phyloP scores from a whole-genome alignment of 164 flowering plant species.

The Vitis amurensis region DNA sequence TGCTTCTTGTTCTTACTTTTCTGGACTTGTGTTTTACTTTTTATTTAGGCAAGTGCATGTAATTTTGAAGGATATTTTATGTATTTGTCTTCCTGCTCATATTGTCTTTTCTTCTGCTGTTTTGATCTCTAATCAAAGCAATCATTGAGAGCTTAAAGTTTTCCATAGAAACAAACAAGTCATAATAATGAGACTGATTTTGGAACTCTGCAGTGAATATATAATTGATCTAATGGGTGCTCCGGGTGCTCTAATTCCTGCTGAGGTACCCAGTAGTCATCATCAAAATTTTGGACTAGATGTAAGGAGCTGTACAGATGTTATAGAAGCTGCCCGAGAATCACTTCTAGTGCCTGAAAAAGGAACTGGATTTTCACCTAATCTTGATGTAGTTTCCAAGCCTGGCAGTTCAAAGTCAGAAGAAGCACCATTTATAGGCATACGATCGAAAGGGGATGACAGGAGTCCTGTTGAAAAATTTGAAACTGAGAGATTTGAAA shows the following conservation, averaged over 20 bases:
- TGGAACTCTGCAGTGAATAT: conserved; percentile 75
- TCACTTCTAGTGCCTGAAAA: conserved; percentile 31
- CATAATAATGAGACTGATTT: conserved; percentile 10
- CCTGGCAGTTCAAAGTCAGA: conserved; percentile 23
- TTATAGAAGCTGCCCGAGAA: conserved; percentile 23
- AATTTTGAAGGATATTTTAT: neutral
- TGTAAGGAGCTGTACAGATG: conserved; percentile 31
- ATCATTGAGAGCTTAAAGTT: neutral
- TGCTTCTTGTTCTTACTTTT: neutral
- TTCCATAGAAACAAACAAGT: neutral
- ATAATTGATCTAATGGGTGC: conserved; percentile 98
- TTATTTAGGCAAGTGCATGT: neutral
- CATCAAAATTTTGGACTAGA: conserved; percentile 46
- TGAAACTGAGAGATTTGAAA: conserved; percentile 48
- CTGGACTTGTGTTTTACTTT: neutral
- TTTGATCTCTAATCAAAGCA: neutral
- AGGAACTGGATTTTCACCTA: conserved; percentile 20
- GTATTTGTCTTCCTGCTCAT: neutral
- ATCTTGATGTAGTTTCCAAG: conserved; percentile 19
- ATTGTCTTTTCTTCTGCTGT: neutral
- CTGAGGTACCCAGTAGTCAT: conserved; percentile 72
- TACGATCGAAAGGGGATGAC: conserved; percentile 14
- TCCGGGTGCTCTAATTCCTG: conserved; percentile 92
- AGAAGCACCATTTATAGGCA: conserved; percentile 20
- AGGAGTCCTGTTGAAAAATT: conserved; percentile 24